A percentile compares a stretch with the other conserved stretches of the same genome.
Evolutionary conservation across 2,329 filamentous ascomycete genomes (phyloP).

Genomic region (Sporothrix sp.): DNA sequence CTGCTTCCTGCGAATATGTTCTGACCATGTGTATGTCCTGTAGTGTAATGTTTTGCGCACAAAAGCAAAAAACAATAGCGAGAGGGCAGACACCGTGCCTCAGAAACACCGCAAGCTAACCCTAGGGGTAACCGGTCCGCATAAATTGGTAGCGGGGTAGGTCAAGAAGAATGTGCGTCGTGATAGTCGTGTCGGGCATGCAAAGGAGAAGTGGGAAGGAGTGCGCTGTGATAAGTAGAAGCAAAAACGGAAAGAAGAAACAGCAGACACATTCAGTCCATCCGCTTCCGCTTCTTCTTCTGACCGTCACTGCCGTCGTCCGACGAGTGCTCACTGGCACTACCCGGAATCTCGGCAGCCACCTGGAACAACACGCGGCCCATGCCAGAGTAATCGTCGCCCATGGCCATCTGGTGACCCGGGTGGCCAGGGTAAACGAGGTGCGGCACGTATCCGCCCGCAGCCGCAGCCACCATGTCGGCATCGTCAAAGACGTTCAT

Average conservation of each 20-base stretch:
- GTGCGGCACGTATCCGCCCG: constrained; percentile 18
- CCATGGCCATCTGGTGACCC: constrained; percentile 22
- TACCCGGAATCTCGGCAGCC: constrained; percentile 62
- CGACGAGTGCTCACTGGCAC: constrained; percentile 47
- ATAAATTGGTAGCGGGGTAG: constrained; percentile 19
- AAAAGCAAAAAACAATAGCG: background rate
- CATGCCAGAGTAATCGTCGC: constrained; percentile 56
- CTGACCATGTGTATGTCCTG: constrained; percentile 10
- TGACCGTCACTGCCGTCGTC: constrained; percentile 42
- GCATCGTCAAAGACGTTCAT: constrained; percentile 77
- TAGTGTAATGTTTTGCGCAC: constrained; percentile 4
- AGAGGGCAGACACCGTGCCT: constrained; percentile 11
- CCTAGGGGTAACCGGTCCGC: constrained; percentile 21
- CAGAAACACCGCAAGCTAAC: constrained; percentile 17
- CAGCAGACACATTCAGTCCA: constrained; percentile 36
- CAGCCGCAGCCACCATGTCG: constrained; percentile 35
- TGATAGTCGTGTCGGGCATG: constrained; percentile 31
- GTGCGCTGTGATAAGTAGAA: background rate
- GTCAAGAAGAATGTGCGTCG: constrained; percentile 23
- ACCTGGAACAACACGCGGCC: constrained; percentile 77
- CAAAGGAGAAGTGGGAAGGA: constrained; percentile 10
- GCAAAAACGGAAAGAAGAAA: background rate
- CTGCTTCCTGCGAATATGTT: constrained; percentile 10
- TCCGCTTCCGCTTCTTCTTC: constrained; percentile 74
- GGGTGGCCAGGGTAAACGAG: constrained; percentile 30